Conservation (phyloP, 2,329 filamentous ascomycete genomes). For the Monascus ruber region DNA sequence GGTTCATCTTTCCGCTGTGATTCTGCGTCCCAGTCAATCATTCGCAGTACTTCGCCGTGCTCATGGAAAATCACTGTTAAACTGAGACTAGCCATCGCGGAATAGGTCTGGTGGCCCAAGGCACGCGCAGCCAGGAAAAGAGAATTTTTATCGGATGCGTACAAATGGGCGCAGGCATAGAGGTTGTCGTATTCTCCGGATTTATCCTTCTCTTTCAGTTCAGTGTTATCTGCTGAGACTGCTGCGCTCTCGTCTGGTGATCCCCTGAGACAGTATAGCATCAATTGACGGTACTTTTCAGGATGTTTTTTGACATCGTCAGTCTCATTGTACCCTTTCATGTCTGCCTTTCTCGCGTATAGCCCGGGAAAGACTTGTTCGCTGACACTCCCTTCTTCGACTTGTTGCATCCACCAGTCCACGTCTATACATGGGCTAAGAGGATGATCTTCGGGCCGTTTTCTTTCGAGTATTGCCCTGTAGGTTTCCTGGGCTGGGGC, state of each 20-base stretch:
- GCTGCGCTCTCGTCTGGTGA: slow-evolving; percentile 21
- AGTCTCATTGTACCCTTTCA: slow-evolving; percentile 36
- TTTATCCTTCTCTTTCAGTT: slow-evolving; percentile 11
- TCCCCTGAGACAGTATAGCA: slow-evolving; percentile 37
- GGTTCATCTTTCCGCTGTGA: slow-evolving; percentile 5
- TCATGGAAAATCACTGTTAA: slow-evolving; percentile 40
- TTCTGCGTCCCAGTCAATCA: slow-evolving; percentile 26
- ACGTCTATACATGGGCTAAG: slow-evolving; percentile 24
- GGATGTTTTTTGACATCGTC: slow-evolving; percentile 16
- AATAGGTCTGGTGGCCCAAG: slow-evolving; percentile 30
- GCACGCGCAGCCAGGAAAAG: slow-evolving; percentile 42
- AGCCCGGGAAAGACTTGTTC: slow-evolving; percentile 30
- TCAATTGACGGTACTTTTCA: slow-evolving; percentile 31
- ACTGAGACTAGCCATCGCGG: slow-evolving; percentile 36
- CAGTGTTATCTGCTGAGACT: slow-evolving; percentile 8
- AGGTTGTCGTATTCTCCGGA: slow-evolving; percentile 38
- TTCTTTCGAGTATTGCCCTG: slow-evolving; percentile 16
- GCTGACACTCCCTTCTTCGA: slow-evolving; percentile 13
- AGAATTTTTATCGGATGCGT: slow-evolving; percentile 46
- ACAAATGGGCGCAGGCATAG: slow-evolving; percentile 47
- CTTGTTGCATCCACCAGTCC: slow-evolving; percentile 22
- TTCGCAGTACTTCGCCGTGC: slow-evolving; percentile 26
- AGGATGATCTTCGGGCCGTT: slow-evolving; percentile 22
- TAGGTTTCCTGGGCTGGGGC: slow-evolving; percentile 17
- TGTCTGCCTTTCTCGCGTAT: slow-evolving; percentile 42